phyloP scores from a whole-genome alignment of 164 flowering plant species.

The Vitis rupestris region DNA sequence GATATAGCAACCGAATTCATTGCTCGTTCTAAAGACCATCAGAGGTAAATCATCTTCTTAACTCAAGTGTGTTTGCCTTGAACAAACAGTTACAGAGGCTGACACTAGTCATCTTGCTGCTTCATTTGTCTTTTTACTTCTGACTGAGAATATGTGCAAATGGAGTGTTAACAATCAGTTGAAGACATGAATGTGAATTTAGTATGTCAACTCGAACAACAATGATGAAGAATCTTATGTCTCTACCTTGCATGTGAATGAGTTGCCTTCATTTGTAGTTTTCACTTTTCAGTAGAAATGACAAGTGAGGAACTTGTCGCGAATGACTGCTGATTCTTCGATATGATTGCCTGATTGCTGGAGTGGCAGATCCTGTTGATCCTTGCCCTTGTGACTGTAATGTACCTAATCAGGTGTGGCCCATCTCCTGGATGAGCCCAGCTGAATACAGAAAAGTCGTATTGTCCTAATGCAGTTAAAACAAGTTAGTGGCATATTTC shows the following conservation, averaged over 20 bases:
- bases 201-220: background rate
- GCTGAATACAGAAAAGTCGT: background rate
- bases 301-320: background rate
- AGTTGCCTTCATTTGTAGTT: too few relatives aligned
- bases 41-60: slow-evolving; percentile 10
- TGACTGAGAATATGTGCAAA: background rate
- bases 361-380: background rate
- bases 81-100: background rate
- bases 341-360: background rate
- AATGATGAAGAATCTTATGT: background rate
- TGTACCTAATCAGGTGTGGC: background rate
- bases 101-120: background rate
- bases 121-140: background rate
- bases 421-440: background rate
- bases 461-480: background rate
- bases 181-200: background rate
- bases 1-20: slow-evolving; percentile 21
- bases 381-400: too few relatives aligned
- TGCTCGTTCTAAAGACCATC: slow-evolving; percentile 19
- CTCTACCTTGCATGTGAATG: background rate
- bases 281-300: background rate
- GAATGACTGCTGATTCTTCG: background rate
- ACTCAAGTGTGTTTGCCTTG: background rate
- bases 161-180: background rate
- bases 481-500: background rate